Conservation (phyloP, 108 stramenopile genomes). For the Skeletonema potamos region DNA sequence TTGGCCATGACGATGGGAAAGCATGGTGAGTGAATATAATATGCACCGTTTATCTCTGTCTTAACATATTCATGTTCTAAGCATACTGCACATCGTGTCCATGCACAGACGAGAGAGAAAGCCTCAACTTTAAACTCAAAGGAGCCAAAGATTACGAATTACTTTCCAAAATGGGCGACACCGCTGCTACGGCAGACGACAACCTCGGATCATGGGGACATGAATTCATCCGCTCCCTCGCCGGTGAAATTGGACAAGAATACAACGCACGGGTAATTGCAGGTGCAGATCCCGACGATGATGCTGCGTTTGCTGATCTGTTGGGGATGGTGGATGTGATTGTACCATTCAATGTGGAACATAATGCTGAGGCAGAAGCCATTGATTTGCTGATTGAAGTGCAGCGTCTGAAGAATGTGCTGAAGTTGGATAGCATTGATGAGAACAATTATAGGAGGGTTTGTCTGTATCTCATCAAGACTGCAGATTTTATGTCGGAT, state of each 20-base stretch:
- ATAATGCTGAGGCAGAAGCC: slow-evolving; percentile 99
- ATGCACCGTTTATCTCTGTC: neutral
- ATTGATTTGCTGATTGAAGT: slow-evolving; percentile 98
- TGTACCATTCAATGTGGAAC: slow-evolving; percentile 95
- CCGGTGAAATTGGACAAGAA: slow-evolving; percentile 97
- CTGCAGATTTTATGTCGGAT: slow-evolving; percentile 94
- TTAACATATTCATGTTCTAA: neutral
- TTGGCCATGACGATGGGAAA: slow-evolving; percentile 97
- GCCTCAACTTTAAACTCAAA: slow-evolving; percentile 90
- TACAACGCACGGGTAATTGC: slow-evolving; percentile 85
- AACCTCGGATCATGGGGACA: slow-evolving; percentile 97
- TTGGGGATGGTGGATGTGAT: slow-evolving; percentile 94
- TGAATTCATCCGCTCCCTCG: slow-evolving; percentile 95
- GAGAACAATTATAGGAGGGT: slow-evolving; percentile 93
- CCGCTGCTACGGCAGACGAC: slow-evolving; percentile 61
- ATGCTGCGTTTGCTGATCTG: slow-evolving; percentile 79
- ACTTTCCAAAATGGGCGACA: slow-evolving; percentile 37
- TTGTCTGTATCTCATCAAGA: slow-evolving; percentile 96
- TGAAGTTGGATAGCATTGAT: slow-evolving; percentile 83
- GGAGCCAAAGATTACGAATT: slow-evolving; percentile 82
- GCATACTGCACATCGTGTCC: neutral
- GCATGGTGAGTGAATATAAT: slow-evolving; percentile 55
- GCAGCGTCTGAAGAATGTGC: slow-evolving; percentile 81
- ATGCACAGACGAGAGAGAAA: slow-evolving; percentile 77
- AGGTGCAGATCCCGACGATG: slow-evolving; percentile 72